Percentiles rank a stretch among this genome's conserved stretches.
Conservation (phyloP, 345 rosid species). For the Salix arbutifolia region DNA sequence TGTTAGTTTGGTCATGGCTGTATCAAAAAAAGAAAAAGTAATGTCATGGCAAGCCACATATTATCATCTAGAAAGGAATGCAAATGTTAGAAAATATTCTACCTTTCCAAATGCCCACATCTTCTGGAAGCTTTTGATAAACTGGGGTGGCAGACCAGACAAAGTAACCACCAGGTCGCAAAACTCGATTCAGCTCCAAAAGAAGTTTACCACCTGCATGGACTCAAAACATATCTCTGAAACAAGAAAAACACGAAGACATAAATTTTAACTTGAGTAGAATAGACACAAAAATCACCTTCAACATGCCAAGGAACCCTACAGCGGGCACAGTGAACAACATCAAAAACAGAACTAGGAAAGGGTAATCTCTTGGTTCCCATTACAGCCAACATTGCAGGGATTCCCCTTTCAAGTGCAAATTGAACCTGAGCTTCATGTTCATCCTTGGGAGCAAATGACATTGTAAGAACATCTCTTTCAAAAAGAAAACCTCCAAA, state of each 20-base stretch:
- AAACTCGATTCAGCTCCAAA: constrained; percentile 76
- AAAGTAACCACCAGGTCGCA: constrained; percentile 90
- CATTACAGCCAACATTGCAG: constrained; percentile 96
- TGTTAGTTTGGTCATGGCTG: constrained; percentile 77
- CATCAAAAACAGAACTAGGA: constrained; percentile 86
- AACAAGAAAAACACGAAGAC: background rate
- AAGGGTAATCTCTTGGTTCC: constrained; percentile 92
- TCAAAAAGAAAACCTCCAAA: constrained; percentile 96
- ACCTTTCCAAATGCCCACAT: constrained; percentile 92
- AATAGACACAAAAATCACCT: constrained; percentile 40
- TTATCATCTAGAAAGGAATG: constrained; percentile 5
- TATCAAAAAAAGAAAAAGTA: constrained; percentile 21
- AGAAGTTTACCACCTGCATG: constrained; percentile 82
- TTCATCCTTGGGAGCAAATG: constrained; percentile 98
- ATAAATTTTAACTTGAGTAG: background rate
- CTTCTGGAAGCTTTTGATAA: constrained; percentile 70
- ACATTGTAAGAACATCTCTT: constrained; percentile 79
- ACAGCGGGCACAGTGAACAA: constrained; percentile 95
- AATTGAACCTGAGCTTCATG: constrained; percentile 99
- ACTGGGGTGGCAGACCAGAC: constrained; percentile 98
- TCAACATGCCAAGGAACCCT: constrained; percentile 99
- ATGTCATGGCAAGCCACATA: background rate
- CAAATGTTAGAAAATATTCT: constrained; percentile 7
- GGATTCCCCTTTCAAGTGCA: constrained; percentile 98
- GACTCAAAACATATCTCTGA: constrained; percentile 14